Evolutionary conservation across 1,284 basidiomycete species (phyloP).

Genomic region (Mycena citricolor): DNA sequence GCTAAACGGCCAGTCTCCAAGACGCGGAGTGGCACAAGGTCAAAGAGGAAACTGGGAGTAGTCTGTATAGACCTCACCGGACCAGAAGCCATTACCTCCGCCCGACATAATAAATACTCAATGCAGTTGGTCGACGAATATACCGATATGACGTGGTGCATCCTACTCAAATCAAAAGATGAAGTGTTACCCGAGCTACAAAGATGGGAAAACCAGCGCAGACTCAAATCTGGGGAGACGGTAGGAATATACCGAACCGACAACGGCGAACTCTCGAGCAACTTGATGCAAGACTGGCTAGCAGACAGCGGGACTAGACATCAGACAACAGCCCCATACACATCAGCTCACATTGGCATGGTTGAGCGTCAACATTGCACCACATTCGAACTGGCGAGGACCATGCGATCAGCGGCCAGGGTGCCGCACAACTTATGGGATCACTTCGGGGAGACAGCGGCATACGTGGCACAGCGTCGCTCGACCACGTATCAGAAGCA

Average conservation of each 20-base stretch:
- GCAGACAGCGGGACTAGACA: constrained; percentile 20
- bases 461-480: constrained; percentile 27
- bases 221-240: constrained; percentile 25
- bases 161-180: constrained; percentile 30
- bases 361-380: constrained; percentile 31
- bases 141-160: constrained; percentile 29
- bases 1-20: constrained; percentile 18
- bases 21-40: constrained; percentile 18
- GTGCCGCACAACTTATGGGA: constrained; percentile 30
- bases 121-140: constrained; percentile 39
- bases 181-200: constrained; percentile 25
- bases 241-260: constrained; percentile 25
- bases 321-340: constrained; percentile 29
- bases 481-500: constrained; percentile 24
- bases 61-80: constrained; percentile 36
- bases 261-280: constrained; percentile 33
- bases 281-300: constrained; percentile 28
- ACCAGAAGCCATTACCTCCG: constrained; percentile 27
- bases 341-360: constrained; percentile 31
- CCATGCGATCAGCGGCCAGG: constrained; percentile 27
- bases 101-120: constrained; percentile 28
- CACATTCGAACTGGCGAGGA: constrained; percentile 23
- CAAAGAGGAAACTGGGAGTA: constrained; percentile 28
- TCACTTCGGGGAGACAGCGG: constrained; percentile 29
- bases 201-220: constrained; percentile 26